Evolutionary conservation across 257 asterid species (phyloP).

Genomic region (Osmanthus fragrans): DNA sequence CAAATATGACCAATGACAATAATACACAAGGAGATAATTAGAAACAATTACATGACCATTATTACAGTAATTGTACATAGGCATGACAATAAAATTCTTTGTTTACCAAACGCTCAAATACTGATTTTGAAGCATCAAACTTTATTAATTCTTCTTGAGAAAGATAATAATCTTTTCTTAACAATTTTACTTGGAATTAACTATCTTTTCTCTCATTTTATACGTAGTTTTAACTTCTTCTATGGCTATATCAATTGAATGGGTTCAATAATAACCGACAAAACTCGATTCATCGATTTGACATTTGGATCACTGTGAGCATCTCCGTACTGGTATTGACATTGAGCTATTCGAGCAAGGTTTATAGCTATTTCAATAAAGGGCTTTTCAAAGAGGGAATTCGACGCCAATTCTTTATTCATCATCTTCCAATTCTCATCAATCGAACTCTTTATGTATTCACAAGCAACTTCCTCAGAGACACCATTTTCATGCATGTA

Average conservation of each 20-base stretch:
- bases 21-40: too few relatives aligned
- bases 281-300: conserved; percentile 16
- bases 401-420: not conserved
- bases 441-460: conserved; percentile 5
- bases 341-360: conserved; percentile 18
- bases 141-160: too few relatives aligned
- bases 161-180: too few relatives aligned
- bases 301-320: conserved; percentile 25
- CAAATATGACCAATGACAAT: too few relatives aligned
- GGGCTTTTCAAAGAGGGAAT: not conserved
- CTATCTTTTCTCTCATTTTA: too few relatives aligned
- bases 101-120: too few relatives aligned
- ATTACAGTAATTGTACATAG: too few relatives aligned
- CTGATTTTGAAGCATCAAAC: too few relatives aligned
- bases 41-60: too few relatives aligned
- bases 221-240: not conserved
- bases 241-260: not conserved
- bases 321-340: conserved; percentile 24
- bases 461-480: conserved; percentile 19
- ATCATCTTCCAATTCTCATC: conserved; percentile 20
- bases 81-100: too few relatives aligned
- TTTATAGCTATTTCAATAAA: conserved; percentile 14
- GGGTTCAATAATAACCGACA: conserved; percentile 20
- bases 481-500: conserved; percentile 32
- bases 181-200: too few relatives aligned